phyloP scores from a whole-genome alignment of 2,329 filamentous ascomycete species.

The Pyrenochaeta sp. region DNA sequence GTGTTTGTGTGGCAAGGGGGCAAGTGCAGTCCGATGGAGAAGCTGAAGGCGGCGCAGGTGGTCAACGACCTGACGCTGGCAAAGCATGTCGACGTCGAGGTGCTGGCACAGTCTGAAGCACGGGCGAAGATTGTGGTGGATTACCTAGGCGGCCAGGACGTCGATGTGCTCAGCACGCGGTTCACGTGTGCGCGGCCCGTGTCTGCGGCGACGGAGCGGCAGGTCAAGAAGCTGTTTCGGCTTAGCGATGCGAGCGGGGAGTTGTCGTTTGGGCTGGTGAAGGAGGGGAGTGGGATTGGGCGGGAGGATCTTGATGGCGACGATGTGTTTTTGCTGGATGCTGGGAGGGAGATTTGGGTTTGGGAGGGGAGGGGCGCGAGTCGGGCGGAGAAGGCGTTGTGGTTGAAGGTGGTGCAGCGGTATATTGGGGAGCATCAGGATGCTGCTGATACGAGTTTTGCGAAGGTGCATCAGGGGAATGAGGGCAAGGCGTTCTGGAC shows the following conservation, averaged over 20 bases:
- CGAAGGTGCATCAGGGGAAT: slow-evolving; percentile 64
- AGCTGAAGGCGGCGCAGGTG: slow-evolving; percentile 71
- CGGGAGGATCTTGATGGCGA: slow-evolving; percentile 62
- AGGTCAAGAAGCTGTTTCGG: slow-evolving; percentile 62
- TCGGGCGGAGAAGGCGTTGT: slow-evolving; percentile 64
- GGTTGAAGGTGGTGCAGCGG: slow-evolving; percentile 66
- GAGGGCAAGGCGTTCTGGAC: slow-evolving; percentile 63
- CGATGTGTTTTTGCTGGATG: slow-evolving; percentile 70
- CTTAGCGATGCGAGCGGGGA: slow-evolving; percentile 68
- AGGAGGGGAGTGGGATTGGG: slow-evolving; percentile 59
- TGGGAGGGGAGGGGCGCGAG: slow-evolving; percentile 70
- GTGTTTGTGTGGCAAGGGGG: slow-evolving; percentile 75
- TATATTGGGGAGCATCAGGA: slow-evolving; percentile 58
- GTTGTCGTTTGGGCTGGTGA: slow-evolving; percentile 65
- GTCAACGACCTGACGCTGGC: slow-evolving; percentile 70
- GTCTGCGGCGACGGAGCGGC: slow-evolving; percentile 20
- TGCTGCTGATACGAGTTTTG: slow-evolving; percentile 57
- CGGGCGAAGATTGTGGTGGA: slow-evolving; percentile 63
- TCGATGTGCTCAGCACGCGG: slow-evolving; percentile 53
- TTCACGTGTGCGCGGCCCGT: slow-evolving; percentile 57
- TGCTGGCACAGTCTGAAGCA: slow-evolving; percentile 67
- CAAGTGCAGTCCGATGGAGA: slow-evolving; percentile 72
- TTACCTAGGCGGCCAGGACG: slow-evolving; percentile 44
- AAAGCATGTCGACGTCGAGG: slow-evolving; percentile 71
- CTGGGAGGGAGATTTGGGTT: slow-evolving; percentile 67